Base-by-base conservation (phyloP, 1,139 yeast genomes). In the Pichia cactophila region DNA sequence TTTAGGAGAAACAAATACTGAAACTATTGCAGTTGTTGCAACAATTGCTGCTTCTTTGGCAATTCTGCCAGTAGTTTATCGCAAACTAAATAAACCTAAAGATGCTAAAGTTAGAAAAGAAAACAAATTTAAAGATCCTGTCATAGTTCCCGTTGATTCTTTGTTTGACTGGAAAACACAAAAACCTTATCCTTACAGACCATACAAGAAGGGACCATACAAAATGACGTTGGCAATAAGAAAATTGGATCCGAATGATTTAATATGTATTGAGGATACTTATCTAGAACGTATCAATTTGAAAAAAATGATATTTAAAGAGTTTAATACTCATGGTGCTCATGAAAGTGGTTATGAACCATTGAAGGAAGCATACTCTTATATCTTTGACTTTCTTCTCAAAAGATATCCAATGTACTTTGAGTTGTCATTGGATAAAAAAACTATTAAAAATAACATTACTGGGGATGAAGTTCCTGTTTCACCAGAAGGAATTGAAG, bases 161-260 rank as follows among this genome's bases (percentile, higher is more conserved):
- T 62, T 61, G 40, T 78, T 78, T 57, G 58, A 68, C 3, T 84
- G 86, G 84, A 57, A 67, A 20, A 57, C 58, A 10, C 65, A 68
- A 5, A 62, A 68, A 49, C 87, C 82, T n/a, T 65, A 68, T 50
- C 73, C 68, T 45, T 77, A 72, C 63, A 74, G 87, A 48, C 87
- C 88, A 3, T 78, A 80, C 69, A 80, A 79, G 59, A 74, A 77
- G 48, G 83, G 82, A 4, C 72, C 69, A 39, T 83, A 81, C 60
- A 78, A 76, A 55, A 67, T 85, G 66, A 83, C 84, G 5, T 80
- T 85, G 86, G 90, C 86, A 0, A 74, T 85, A 48, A 73, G 72
- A 51, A 73, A 70, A 46, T 64, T 80, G 42, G 74, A 75, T 33
- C 73, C 77, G 7, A 74, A 77, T 47, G 88, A 85, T 48, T 81